Conservation (phyloP, 495 filamentous ascomycete species). For the Saxophila tyrrhenica region DNA sequence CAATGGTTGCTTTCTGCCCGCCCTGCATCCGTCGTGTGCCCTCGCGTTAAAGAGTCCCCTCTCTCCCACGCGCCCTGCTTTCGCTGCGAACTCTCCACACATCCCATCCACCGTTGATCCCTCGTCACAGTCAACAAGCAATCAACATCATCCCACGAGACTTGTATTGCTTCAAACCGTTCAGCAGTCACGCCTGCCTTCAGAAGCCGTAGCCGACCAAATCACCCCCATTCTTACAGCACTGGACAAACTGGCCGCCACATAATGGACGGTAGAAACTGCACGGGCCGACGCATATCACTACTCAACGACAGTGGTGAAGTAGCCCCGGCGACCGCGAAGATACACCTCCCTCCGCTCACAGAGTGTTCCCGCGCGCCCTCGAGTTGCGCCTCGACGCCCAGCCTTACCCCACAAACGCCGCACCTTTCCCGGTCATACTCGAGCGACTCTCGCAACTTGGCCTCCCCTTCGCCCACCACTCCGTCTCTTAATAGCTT, state of each 20-base stretch:
- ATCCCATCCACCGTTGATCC: not conserved
- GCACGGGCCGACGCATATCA: constrained; percentile 17
- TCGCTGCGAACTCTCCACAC: not conserved
- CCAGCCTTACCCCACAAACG: constrained; percentile 27
- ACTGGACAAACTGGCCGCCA: constrained; percentile 4
- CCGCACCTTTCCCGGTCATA: constrained; percentile 27
- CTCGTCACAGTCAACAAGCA: not conserved
- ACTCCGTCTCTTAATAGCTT: constrained; percentile 22
- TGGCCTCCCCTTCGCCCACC: constrained; percentile 28
- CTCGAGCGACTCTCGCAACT: constrained; percentile 26
- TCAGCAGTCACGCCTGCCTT: too few species aligned
- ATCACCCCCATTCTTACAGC: not conserved
- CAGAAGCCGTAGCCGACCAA: not conserved
- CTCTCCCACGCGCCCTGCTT: not conserved
- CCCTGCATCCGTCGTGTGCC: not conserved
- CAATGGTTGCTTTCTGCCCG: not conserved
- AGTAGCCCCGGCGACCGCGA: not conserved
- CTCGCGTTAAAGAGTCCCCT: not conserved
- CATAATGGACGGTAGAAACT: constrained; percentile 23
- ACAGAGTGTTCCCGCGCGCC: constrained; percentile 1
- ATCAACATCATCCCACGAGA: not conserved
- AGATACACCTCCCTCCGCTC: constrained; percentile 7
- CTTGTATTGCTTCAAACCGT: not conserved
- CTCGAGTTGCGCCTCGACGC: constrained; percentile 30
- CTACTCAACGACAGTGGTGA: constrained; percentile 20